Percentiles rank a stretch among this genome's conserved stretches.
These are phyloP conservation scores for Choanephora cucurbitarum DNA, from an alignment of 371 early-diverging fungal genomes.

Conservation along the genomic window DNA sequence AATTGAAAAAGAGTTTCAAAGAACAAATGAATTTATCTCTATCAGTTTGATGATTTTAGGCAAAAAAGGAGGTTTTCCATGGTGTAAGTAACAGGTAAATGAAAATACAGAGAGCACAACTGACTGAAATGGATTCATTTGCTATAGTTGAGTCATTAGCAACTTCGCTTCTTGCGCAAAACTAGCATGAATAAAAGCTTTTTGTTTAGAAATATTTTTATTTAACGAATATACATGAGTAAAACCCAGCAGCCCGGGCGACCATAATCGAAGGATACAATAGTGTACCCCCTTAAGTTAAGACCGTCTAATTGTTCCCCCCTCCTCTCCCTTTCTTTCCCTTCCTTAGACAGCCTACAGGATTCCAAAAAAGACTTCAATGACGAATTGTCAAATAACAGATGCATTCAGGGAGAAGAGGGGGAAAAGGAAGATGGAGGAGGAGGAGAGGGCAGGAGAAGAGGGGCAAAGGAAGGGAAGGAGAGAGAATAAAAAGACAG, in stretches of 20 bases:
- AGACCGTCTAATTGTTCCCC: too few relatives aligned
- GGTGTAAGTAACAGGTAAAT: conserved; percentile 51
- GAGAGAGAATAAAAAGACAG: too few relatives aligned
- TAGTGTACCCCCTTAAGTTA: not conserved
- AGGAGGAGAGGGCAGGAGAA: too few relatives aligned
- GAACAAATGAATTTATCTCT: conserved; percentile 40
- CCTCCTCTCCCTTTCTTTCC: too few relatives aligned
- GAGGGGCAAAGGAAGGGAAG: too few relatives aligned
- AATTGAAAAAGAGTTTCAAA: conserved; percentile 40
- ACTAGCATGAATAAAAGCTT: not conserved
- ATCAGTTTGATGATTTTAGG: conserved; percentile 39
- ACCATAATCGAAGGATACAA: conserved; percentile 13
- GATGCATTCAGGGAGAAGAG: too few relatives aligned
- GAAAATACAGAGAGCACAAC: not conserved
- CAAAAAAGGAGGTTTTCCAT: conserved; percentile 41
- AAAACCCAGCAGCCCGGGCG: not conserved
- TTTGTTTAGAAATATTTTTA: not conserved
- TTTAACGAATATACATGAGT: not conserved
- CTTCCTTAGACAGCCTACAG: too few relatives aligned
- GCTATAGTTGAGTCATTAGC: conserved; percentile 29
- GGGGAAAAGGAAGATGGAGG: too few relatives aligned
- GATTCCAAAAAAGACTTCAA: too few relatives aligned
- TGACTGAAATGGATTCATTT: not conserved
- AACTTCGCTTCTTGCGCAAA: conserved; percentile 14
- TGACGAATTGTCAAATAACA: too few relatives aligned